Evolutionary conservation across 2,329 filamentous ascomycete genomes (phyloP).

Genomic region (Ophiognomonia clavigignenti-juglandacearum): DNA sequence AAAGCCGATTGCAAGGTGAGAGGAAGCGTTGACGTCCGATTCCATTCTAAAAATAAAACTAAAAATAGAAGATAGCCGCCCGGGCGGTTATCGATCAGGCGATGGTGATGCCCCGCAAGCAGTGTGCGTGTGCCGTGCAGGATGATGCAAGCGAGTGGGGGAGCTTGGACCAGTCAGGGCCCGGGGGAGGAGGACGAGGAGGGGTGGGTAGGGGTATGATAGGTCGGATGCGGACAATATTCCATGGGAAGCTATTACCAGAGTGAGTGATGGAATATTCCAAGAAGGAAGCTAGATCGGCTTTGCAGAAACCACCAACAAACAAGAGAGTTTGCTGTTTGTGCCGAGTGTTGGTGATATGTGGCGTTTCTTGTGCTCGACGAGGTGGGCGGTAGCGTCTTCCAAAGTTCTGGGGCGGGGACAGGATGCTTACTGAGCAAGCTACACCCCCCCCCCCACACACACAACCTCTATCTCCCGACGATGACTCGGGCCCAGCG

Average conservation of each 20-base stretch:
- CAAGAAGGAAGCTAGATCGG: no score
- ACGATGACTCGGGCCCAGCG: neutral
- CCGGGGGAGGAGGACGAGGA: conserved; percentile 1
- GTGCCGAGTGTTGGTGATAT: neutral
- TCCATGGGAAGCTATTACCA: no score
- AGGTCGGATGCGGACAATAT: neutral
- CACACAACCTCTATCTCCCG: no score
- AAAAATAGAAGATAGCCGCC: conserved; percentile 11
- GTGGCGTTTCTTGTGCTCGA: neutral
- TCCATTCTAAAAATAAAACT: neutral
- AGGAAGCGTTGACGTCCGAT: conserved; percentile 1
- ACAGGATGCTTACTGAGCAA: no score
- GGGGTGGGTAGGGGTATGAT: conserved; percentile 6
- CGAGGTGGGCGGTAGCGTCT: no score
- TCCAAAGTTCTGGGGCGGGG: no score
- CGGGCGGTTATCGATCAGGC: conserved; percentile 10
- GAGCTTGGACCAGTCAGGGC: neutral
- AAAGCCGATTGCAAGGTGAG: no score
- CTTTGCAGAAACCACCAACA: no score
- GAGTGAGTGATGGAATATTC: no score
- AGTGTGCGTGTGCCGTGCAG: conserved; percentile 2
- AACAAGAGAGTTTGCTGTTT: no score
- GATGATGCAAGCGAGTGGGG: neutral
- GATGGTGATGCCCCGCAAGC: conserved; percentile 4
- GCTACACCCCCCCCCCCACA: no score